Base-by-base conservation (phyloP, 441 rosid species). In the Viola pubescens region DNA sequence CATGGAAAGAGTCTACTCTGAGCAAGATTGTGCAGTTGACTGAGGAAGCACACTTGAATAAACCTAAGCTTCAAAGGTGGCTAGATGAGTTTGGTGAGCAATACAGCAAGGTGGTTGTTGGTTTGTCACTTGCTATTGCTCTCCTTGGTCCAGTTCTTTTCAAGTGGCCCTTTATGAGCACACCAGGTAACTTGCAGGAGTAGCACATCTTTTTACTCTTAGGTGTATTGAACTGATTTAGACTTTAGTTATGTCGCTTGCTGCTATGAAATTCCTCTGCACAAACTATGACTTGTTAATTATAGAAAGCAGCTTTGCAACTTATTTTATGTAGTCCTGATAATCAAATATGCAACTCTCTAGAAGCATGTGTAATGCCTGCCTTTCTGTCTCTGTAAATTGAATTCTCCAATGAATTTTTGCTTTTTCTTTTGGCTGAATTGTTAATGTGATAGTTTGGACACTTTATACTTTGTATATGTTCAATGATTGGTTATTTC, bases 61-160 rank as follows among this genome's bases (percentile, higher is more conserved):
- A 81, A 61, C 96, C 97, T 48, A 90, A 82, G 78, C 99, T 94
- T 73, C 90, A 90, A 65, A 81, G 87, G 77, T 94, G 99, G 96
- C 79, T 94, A 54, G 99, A 94, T 75, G 97, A 94, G 63, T 94
- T 94, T 73, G 97, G 99, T 46, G 99, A 88, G 73, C 82, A 41
- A 37, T 94, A 94, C 72, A 90, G 97, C 85, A 85, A 85, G 70
- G 90, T 90, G 78, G 97, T 94, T 46, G 86, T 94, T 37, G 85
- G 82, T 63, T 72, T 90, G 74, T 90, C 99, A 44, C 62, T 88
- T 50, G 76, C 88, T 56, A 72, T 90, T 63, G 97, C 97, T 68
- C 69, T 86, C 52, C 61, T 88, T 38, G 99, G 96, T 52, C 97
- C 99, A 59, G 47, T 88, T 69, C 82, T 94, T 79, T 94, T 90